A percentile compares a stretch with the other conserved stretches of the same genome.
These are phyloP conservation scores for Phaeotremella skinneri DNA, from an alignment of 768 basidiomycete species.

Conservation along the genomic window DNA sequence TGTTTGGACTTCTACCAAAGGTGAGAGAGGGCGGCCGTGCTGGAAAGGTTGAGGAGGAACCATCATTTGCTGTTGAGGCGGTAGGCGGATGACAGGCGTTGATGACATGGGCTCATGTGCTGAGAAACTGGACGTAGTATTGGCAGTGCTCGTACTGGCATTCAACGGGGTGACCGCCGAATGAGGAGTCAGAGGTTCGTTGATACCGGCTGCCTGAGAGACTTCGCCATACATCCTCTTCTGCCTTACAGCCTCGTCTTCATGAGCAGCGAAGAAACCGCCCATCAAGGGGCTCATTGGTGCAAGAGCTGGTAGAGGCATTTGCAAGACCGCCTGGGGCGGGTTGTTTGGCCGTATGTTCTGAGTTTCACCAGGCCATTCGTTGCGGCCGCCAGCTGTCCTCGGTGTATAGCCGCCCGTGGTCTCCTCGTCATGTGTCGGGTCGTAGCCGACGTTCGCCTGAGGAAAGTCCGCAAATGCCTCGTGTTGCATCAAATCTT, in stretches of 20 bases:
- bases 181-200: conserved; percentile 35
- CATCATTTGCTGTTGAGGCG: conserved; percentile 24
- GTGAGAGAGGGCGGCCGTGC: conserved; percentile 42
- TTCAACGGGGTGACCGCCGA: conserved; percentile 7
- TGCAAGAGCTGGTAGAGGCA: conserved; percentile 30
- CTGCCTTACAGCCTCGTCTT: conserved; percentile 28
- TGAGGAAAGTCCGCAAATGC: conserved; percentile 39
- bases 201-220: conserved; percentile 32
- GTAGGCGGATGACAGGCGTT: neutral
- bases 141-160: neutral
- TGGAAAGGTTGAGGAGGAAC: conserved; percentile 35
- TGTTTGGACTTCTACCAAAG: conserved; percentile 38
- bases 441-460: conserved; percentile 11
- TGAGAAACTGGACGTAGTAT: conserved; percentile 27
- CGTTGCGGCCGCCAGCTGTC: conserved; percentile 15
- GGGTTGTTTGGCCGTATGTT: neutral
- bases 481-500: conserved; percentile 30
- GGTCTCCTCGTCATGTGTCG: conserved; percentile 9
- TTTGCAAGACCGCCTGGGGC: neutral
- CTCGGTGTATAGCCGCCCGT: conserved; percentile 16
- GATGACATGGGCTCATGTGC: conserved; percentile 19
- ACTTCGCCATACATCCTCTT: conserved; percentile 43
- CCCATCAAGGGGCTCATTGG: conserved; percentile 32
- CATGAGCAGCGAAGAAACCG: conserved; percentile 33
- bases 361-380: conserved; percentile 14